Percentiles rank a stretch among this genome's conserved stretches.
Evolutionary conservation across 2,329 filamentous ascomycete genomes (phyloP).

Genomic region (Claviceps sp.): DNA sequence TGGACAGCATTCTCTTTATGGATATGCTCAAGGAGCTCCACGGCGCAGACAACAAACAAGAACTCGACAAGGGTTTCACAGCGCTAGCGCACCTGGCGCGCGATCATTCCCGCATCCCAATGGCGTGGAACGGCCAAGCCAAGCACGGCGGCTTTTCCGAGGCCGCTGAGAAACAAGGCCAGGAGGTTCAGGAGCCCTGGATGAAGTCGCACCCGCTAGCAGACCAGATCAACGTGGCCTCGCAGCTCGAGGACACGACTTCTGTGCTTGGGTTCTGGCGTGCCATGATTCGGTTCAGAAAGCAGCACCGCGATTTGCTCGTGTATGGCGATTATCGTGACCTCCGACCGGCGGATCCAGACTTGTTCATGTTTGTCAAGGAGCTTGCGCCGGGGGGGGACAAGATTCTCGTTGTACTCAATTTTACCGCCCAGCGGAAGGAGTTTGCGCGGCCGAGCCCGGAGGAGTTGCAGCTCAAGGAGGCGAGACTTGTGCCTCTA

Average conservation of each 20-base stretch:
- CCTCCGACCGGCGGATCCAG: constrained; percentile 12
- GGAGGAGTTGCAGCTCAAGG: constrained; percentile 12
- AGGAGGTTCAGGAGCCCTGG: constrained; percentile 18
- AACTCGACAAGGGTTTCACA: constrained; percentile 22
- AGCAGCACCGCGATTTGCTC: constrained; percentile 18
- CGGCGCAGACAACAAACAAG: constrained; percentile 16
- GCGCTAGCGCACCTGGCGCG: constrained; percentile 26
- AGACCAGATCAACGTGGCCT: constrained; percentile 38
- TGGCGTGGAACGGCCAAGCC: constrained; percentile 43
- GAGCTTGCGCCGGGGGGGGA: constrained; percentile 12
- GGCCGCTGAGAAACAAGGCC: constrained; percentile 19
- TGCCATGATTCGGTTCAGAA: constrained; percentile 16
- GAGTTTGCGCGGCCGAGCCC: constrained; percentile 9
- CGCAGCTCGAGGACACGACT: constrained; percentile 29
- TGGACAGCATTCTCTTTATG: constrained; percentile 32
- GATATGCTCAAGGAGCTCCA: constrained; percentile 17
- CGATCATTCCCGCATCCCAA: constrained; percentile 53
- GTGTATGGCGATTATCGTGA: constrained; percentile 22
- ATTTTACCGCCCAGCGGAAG: constrained; percentile 19
- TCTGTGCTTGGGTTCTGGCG: constrained; percentile 23
- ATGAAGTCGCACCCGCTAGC: constrained; percentile 21
- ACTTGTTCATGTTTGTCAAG: constrained; percentile 19
- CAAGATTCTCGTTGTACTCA: constrained; percentile 18
- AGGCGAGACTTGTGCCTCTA: constrained; percentile 11
- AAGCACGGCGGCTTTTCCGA: constrained; percentile 23